Percentiles rank a stretch among this genome's conserved stretches.
Evolutionary conservation across 495 filamentous ascomycete genomes (phyloP).

Genomic region (Penicillium odoratum): DNA sequence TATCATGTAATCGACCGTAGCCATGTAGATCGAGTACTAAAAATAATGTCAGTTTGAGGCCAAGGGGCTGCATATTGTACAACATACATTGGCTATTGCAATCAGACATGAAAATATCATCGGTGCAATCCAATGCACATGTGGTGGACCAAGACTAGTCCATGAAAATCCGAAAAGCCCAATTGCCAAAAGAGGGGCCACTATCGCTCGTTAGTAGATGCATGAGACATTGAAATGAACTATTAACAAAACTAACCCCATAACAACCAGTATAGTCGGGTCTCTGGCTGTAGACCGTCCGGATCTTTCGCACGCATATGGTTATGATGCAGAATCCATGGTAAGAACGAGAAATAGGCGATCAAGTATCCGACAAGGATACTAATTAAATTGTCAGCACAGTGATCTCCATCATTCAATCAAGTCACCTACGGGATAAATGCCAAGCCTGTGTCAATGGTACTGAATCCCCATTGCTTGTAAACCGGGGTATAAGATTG

Average conservation of each 20-base stretch:
- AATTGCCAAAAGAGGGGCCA: constrained; percentile 63
- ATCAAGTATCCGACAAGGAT: constrained; percentile 67
- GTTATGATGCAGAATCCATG: constrained; percentile 58
- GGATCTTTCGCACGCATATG: constrained; percentile 44
- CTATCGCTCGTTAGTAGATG: constrained; percentile 18
- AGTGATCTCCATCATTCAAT: neutral
- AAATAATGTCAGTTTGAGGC: neutral
- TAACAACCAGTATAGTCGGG: constrained; percentile 57
- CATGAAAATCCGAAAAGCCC: constrained; percentile 71
- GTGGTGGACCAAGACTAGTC: constrained; percentile 61
- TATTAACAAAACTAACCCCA: constrained; percentile 23
- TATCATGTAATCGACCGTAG: constrained; percentile 84
- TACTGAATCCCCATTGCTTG: constrained; percentile 61
- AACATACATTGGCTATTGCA: constrained; percentile 59
- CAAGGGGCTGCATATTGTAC: neutral
- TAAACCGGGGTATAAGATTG: constrained; percentile 68
- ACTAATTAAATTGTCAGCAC: constrained; percentile 6
- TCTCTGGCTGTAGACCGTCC: constrained; percentile 55
- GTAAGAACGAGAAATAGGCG: constrained; percentile 64
- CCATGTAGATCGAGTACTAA: constrained; percentile 70
- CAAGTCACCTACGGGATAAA: constrained; percentile 51
- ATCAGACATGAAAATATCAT: constrained; percentile 61
- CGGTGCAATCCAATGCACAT: constrained; percentile 62
- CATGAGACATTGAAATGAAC: neutral
- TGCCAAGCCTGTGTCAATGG: constrained; percentile 56